phyloP scores from a whole-genome alignment of 2,329 filamentous ascomycete species.

The Colletotrichum sojae region DNA sequence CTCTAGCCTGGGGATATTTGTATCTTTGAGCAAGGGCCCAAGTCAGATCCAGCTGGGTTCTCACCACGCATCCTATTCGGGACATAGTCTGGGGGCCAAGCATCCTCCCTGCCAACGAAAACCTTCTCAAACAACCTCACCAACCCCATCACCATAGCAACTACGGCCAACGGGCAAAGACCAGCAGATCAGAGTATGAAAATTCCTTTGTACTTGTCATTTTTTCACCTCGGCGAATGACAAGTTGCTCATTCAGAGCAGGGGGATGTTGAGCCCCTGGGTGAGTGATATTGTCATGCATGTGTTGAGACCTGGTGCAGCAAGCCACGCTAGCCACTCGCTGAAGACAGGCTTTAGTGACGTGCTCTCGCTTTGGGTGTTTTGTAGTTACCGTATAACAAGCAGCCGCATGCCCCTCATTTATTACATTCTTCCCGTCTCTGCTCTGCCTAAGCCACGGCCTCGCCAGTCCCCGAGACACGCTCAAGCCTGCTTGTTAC shows the following conservation, averaged over 20 bases:
- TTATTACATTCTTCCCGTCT: not conserved
- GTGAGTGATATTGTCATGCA: too few relatives aligned
- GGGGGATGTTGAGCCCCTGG: too few relatives aligned
- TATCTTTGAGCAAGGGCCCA: too few relatives aligned
- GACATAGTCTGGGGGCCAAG: slow-evolving; percentile 1
- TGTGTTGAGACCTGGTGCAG: too few relatives aligned
- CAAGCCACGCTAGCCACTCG: too few relatives aligned
- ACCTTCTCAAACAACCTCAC: slow-evolving; percentile 36
- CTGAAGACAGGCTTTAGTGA: not conserved
- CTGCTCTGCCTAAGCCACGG: not conserved
- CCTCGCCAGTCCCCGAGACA: not conserved
- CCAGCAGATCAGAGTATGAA: too few relatives aligned
- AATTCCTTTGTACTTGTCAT: too few relatives aligned
- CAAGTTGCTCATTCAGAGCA: too few relatives aligned
- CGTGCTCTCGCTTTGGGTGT: not conserved
- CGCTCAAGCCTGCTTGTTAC: not conserved
- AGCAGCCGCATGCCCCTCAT: not conserved
- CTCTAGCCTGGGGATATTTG: too few relatives aligned
- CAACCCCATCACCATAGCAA: not conserved
- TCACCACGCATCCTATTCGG: too few relatives aligned
- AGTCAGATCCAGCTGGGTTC: too few relatives aligned
- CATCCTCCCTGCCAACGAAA: slow-evolving; percentile 6
- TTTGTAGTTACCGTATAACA: not conserved
- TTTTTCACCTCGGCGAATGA: too few relatives aligned
- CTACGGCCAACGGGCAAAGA: not conserved